These are phyloP conservation scores for Sequoiadendron giganteum DNA, from an alignment of 75 land plant species.

Conservation along the genomic window DNA sequence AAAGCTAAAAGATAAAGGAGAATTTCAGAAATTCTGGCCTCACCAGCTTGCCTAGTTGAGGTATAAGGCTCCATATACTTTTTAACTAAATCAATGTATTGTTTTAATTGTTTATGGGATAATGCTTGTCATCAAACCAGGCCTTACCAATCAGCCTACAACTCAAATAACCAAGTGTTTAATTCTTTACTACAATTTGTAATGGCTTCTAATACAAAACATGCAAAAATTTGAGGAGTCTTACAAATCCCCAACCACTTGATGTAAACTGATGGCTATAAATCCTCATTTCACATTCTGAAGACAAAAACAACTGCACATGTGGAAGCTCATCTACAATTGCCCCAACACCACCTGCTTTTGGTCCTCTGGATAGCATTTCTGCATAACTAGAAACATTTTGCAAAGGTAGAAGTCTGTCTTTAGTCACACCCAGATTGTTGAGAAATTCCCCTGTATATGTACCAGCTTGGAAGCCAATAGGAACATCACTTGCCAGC, in stretches of 20 bases:
- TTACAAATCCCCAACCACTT: conserved; percentile 40
- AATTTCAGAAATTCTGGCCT: not conserved
- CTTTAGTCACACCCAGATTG: conserved; percentile 13
- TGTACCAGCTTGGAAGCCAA: conserved; percentile 25
- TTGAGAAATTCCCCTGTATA: conserved; percentile 19
- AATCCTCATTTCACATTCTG: conserved; percentile 17
- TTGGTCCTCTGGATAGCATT: conserved; percentile 19
- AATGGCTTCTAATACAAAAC: not conserved
- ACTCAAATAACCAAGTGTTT: not conserved
- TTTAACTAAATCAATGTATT: not conserved
- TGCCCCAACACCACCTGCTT: conserved; percentile 27
- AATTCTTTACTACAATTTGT: not conserved
- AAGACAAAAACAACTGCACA: conserved; percentile 17
- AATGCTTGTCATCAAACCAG: not conserved
- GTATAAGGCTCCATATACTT: not conserved
- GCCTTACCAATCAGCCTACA: not conserved
- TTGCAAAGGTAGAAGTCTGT: conserved; percentile 19
- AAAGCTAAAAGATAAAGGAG: not conserved
- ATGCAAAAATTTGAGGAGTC: conserved; percentile 8
- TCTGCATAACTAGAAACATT: conserved; percentile 13
- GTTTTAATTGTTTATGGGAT: not conserved
- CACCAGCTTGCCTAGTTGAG: not conserved
- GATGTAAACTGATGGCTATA: conserved; percentile 27
- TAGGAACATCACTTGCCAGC: conserved; percentile 11
- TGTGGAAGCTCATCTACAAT: conserved; percentile 35